Conservation (phyloP, 495 filamentous ascomycete species). For the Cercophora samala region DNA sequence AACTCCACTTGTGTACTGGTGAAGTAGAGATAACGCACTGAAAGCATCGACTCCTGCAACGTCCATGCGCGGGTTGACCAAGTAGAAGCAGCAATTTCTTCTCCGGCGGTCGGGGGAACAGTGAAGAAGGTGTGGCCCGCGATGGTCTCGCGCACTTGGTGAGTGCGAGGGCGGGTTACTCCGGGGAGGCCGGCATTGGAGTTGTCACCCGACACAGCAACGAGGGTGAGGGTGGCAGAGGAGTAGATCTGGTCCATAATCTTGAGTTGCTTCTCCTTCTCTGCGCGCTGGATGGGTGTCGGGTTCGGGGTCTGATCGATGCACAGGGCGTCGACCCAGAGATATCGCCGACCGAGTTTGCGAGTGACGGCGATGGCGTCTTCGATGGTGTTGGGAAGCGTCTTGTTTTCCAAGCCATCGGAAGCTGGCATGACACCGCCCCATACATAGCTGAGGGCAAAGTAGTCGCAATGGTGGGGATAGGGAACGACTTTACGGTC, state of each 20-base stretch:
- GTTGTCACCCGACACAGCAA: background rate
- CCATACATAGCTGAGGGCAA: constrained; percentile 1
- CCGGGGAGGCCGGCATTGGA: constrained; percentile 22
- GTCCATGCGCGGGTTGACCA: constrained; percentile 1
- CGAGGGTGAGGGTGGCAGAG: background rate
- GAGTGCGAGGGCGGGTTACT: constrained; percentile 4
- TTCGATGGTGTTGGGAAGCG: constrained; percentile 28
- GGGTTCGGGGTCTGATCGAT: constrained; percentile 24
- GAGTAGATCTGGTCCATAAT: background rate
- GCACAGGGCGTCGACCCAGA: constrained; percentile 29
- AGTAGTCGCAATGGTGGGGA: background rate
- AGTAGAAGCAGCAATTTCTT: background rate
- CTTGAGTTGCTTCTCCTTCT: constrained; percentile 8
- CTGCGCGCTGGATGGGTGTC: constrained; percentile 8
- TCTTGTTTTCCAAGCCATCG: constrained; percentile 14
- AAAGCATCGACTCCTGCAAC: background rate
- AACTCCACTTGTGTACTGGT: background rate
- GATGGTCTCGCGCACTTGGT: constrained; percentile 15
- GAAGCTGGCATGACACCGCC: constrained; percentile 13
- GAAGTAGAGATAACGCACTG: background rate
- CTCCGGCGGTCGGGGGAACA: background rate
- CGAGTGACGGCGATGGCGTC: constrained; percentile 25
- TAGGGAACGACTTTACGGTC: background rate
- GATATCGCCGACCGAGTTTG: constrained; percentile 18
- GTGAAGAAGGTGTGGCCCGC: constrained; percentile 7